Percentiles rank a stretch among this genome's conserved stretches.
Evolutionary conservation across 805 yeast species (phyloP).

Genomic region (Candida easanensis): DNA sequence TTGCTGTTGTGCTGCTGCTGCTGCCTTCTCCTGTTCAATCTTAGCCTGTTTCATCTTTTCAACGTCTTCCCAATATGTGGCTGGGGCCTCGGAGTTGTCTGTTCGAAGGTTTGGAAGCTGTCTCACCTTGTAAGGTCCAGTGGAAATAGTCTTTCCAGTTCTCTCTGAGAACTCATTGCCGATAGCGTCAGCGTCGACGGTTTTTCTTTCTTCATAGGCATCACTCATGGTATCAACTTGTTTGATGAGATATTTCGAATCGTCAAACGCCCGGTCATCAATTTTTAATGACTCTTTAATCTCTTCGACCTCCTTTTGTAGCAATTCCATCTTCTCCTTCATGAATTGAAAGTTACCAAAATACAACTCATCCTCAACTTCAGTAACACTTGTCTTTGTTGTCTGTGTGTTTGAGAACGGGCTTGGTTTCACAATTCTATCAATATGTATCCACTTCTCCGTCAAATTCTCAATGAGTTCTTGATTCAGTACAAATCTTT

Average conservation of each 20-base stretch:
- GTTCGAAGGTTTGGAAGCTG: slow-evolving; percentile 13
- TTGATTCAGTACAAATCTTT: slow-evolving; percentile 44
- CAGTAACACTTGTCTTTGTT: slow-evolving; percentile 15
- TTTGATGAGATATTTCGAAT: slow-evolving; percentile 6
- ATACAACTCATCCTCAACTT: slow-evolving; percentile 22
- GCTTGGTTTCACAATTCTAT: slow-evolving; percentile 43
- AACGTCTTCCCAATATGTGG: slow-evolving; percentile 25
- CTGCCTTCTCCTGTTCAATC: slow-evolving; percentile 10
- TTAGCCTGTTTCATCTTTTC: slow-evolving; percentile 8
- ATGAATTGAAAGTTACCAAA: slow-evolving; percentile 25
- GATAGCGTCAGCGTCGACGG: slow-evolving; percentile 6
- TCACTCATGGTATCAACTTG: slow-evolving; percentile 12
- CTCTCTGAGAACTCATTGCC: slow-evolving; percentile 7
- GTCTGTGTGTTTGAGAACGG: slow-evolving; percentile 22
- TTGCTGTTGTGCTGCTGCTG: slow-evolving; percentile 7
- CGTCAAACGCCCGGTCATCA: slow-evolving; percentile 4
- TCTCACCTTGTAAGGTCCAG: slow-evolving; percentile 10
- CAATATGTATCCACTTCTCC: slow-evolving; percentile 43
- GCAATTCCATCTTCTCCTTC: slow-evolving; percentile 20
- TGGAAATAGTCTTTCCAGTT: slow-evolving; percentile 6
- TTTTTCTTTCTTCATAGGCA: slow-evolving; percentile 5
- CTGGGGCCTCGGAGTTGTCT: slow-evolving; percentile 23
- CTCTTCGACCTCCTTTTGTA: slow-evolving; percentile 21
- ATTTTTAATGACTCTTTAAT: slow-evolving; percentile 7
- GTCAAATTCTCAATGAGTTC: slow-evolving; percentile 47